phyloP scores from a whole-genome alignment of 352 stramenopile species.

The Aphanomyces invadans region DNA sequence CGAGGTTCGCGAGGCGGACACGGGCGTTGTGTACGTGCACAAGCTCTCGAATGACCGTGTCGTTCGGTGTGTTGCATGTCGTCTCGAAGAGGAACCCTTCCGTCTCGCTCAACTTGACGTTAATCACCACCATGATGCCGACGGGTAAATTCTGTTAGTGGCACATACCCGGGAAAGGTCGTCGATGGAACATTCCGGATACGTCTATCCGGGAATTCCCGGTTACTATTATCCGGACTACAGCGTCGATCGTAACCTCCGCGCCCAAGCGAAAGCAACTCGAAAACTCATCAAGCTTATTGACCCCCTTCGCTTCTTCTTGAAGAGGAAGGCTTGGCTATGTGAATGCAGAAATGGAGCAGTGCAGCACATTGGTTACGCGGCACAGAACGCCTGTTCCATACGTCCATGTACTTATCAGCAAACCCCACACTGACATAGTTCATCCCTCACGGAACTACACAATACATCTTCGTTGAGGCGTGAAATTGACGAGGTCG shows the following conservation, averaged over 20 bases:
- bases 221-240: too few relatives aligned
- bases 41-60: constrained; percentile 77
- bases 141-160: background rate
- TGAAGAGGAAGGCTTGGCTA: too few relatives aligned
- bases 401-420: too few relatives aligned
- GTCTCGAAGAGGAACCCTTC: constrained; percentile 90
- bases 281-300: background rate
- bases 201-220: background rate
- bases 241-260: too few relatives aligned
- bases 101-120: constrained; percentile 81
- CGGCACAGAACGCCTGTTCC: too few relatives aligned
- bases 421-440: too few relatives aligned
- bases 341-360: too few relatives aligned
- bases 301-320: too few relatives aligned
- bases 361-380: too few relatives aligned
- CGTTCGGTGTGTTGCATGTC: constrained; percentile 58
- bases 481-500: too few relatives aligned
- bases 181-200: background rate
- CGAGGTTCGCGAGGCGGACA: constrained; percentile 58
- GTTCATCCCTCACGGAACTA: too few relatives aligned
- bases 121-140: constrained; percentile 78
- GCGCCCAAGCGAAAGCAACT: background rate
- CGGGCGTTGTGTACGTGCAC: constrained; percentile 78
- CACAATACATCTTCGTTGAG: too few relatives aligned
- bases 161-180: constrained; percentile 6